Percentiles rank a stretch among this genome's conserved stretches.
Evolutionary conservation across 768 basidiomycete genomes (phyloP).

Genomic region (Rossbeevera mucosa): DNA sequence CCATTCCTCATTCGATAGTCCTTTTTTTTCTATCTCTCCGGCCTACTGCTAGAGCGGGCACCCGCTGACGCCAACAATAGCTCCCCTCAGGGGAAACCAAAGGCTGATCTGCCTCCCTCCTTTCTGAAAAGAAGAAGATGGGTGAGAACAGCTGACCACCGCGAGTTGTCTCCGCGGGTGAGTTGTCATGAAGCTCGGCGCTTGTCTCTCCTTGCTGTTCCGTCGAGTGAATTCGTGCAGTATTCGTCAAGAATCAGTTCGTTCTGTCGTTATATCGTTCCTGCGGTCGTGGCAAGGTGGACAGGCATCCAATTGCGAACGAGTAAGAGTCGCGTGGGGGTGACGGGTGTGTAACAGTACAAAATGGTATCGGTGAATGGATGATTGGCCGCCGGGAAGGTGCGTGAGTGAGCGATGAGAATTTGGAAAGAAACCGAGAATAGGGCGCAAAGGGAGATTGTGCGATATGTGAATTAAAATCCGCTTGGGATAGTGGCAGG

Average conservation of each 20-base stretch:
- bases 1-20: slow-evolving; percentile 20
- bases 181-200: slow-evolving; percentile 19
- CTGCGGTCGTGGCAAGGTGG: slow-evolving; percentile 31
- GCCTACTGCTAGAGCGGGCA: slow-evolving; percentile 31
- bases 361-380: slow-evolving; percentile 23
- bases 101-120: slow-evolving; percentile 4
- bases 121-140: slow-evolving; percentile 10
- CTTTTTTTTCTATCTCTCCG: slow-evolving; percentile 22
- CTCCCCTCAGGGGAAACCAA: slow-evolving; percentile 24
- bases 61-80: slow-evolving; percentile 22
- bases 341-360: slow-evolving; percentile 12
- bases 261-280: slow-evolving; percentile 31
- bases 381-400: slow-evolving; percentile 25
- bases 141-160: slow-evolving; percentile 9
- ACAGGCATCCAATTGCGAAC: slow-evolving; percentile 16
- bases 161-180: slow-evolving; percentile 13
- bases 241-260: slow-evolving; percentile 37
- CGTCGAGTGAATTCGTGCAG: slow-evolving; percentile 28
- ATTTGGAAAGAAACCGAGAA: slow-evolving; percentile 13
- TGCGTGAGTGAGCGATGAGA: slow-evolving; percentile 18
- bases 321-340: slow-evolving; percentile 14
- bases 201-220: slow-evolving; percentile 23
- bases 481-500: slow-evolving; percentile 22
- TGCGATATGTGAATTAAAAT: slow-evolving; percentile 25
- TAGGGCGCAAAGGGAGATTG: slow-evolving; percentile 22